Percentiles rank a stretch among this genome's conserved stretches.
Evolutionary conservation across 768 basidiomycete genomes (phyloP).

Genomic region (Russula ochroleuca): DNA sequence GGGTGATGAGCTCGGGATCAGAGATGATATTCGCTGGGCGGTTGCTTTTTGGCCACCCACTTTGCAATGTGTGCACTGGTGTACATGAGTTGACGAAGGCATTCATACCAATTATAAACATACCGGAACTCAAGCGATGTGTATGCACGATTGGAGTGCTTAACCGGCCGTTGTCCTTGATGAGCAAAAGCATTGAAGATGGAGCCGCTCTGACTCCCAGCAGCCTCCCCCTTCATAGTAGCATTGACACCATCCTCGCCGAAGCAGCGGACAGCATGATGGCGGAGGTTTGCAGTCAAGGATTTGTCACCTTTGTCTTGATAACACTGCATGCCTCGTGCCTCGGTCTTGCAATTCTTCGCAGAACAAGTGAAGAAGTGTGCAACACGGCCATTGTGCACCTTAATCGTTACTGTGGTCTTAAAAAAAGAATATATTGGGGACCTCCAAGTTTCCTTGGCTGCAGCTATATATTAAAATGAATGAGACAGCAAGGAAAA

Average conservation of each 20-base stretch:
- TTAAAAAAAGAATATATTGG: not conserved
- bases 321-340: not conserved
- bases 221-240: not conserved
- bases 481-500: no score
- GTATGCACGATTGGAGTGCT: not conserved
- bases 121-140: not conserved
- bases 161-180: not conserved
- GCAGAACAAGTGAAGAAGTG: not conserved
- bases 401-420: not conserved
- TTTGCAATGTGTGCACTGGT: no score
- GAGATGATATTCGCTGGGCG: not conserved
- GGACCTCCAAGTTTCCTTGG: not conserved
- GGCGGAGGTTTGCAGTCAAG: not conserved
- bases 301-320: not conserved
- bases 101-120: no score
- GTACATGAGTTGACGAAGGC: no score
- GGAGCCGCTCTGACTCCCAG: not conserved
- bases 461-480: not conserved
- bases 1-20: not conserved
- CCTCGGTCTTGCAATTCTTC: not conserved
- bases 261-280: not conserved
- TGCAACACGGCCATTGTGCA: not conserved
- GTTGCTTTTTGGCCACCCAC: slow-evolving; percentile 2
- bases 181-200: not conserved
- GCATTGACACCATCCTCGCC: not conserved